Conservation (phyloP, 495 filamentous ascomycete genomes). For the Podospora pseudoanserina region DNA sequence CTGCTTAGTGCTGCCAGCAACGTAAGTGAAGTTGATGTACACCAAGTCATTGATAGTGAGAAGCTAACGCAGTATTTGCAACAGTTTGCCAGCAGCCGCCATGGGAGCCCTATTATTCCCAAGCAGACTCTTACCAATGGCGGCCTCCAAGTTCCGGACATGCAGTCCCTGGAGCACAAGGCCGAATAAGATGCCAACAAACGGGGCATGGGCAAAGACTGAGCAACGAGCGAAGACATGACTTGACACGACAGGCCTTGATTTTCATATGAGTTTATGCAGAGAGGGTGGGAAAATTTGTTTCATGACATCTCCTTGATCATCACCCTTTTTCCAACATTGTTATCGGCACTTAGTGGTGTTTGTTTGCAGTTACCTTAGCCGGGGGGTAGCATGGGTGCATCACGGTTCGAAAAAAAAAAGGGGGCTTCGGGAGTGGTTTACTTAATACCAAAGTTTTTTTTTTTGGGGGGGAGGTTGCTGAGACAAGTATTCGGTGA, state of each 20-base stretch:
- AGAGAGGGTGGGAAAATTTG: conserved; percentile 6
- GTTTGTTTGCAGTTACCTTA: not conserved
- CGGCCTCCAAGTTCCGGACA: conserved; percentile 27
- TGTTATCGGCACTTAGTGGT: not conserved
- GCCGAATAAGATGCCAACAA: conserved; percentile 41
- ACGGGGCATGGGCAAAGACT: conserved; percentile 20
- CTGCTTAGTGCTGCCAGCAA: conserved; percentile 84
- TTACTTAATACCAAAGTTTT: not conserved
- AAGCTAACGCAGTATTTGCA: not conserved
- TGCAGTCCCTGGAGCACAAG: conserved; percentile 44
- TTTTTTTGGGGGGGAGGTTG: not conserved
- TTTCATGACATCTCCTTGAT: not conserved
- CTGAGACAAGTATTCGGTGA: not conserved
- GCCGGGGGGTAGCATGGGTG: not conserved
- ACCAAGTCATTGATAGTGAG: not conserved
- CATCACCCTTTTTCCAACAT: not conserved
- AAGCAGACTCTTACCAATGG: conserved; percentile 39
- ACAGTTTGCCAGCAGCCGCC: conserved; percentile 57
- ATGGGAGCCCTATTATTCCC: conserved; percentile 52
- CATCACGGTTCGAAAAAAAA: not conserved
- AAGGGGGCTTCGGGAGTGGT: not conserved
- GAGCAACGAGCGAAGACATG: not conserved
- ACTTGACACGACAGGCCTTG: not conserved
- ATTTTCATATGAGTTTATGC: not conserved
- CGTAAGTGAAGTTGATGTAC: conserved; percentile 51